Evolutionary conservation across 106 monocot genomes (phyloP), one percentile per base, ranked within the genome.

Genomic region (Allium sativum): DNA sequence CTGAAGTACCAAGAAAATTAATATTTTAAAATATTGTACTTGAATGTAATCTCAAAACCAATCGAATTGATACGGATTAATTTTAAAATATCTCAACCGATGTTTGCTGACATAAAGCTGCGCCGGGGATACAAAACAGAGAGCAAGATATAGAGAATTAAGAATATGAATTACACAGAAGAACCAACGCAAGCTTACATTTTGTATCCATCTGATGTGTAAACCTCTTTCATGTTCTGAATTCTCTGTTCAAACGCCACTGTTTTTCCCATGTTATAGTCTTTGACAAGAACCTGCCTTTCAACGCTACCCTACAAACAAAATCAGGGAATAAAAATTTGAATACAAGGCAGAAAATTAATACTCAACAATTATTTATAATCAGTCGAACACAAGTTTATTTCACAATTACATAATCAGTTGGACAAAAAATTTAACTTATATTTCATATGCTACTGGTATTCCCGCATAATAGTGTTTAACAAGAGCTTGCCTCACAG

Each of bases 171-270:
- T 45, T 61, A 45, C 4, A 43, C 19, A 44, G 43, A 61, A 19
- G 44, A 31, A 44, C 7, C 43, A 66, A 10, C 45, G 45, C 6
- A 40, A 67, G 16, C 72, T 78, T 85, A 98, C 98, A 98, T 84
- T 79, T 69, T 88, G 71, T 65, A 88, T 40, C 98, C 98, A 84
- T 98, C 98, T 68, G 98, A 91, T 47, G 88, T 92, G 77, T 82
- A 98, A 21, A 98, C 88, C 52, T 98, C 91, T 74, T 83, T 98
- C 66, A 98, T 22, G 77, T 98, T 91, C 68, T 61, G 76, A 65
- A 92, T 71, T 71, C 82, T 74, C 42, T 85, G 78, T 2, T 88
- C 85, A 81, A 98, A 98, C 45, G 92, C 92, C 68, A 98, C 85
- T 61, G 64, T 60, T 73, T 74, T 85, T n/a, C 88, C 98, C 58